Conservation (phyloP, 2,329 filamentous ascomycete species). For the Massarina eburnea region DNA sequence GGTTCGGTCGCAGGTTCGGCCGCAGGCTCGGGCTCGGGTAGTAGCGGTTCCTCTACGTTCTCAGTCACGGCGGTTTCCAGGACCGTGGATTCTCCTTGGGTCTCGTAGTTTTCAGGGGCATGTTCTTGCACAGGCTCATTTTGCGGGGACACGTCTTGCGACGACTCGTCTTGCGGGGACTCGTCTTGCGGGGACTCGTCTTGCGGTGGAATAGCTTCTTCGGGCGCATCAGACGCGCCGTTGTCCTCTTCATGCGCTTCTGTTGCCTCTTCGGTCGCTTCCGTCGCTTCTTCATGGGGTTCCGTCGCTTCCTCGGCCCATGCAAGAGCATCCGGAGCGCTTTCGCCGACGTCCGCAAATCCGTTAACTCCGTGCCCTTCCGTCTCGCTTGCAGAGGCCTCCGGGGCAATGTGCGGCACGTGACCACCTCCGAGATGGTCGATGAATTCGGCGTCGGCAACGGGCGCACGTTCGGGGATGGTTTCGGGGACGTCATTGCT, state of each 20-base stretch:
- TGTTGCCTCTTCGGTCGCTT: slow-evolving; percentile 11
- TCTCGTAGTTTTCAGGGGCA: slow-evolving; percentile 46
- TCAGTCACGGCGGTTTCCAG: slow-evolving; percentile 51
- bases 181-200: too few relatives aligned
- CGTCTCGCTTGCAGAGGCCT: slow-evolving; percentile 2
- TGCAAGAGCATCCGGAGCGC: slow-evolving; percentile 23
- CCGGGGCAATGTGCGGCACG: slow-evolving; percentile 8
- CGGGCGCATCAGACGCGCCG: slow-evolving; percentile 2
- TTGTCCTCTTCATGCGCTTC: slow-evolving; percentile 12
- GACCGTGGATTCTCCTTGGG: slow-evolving; percentile 49
- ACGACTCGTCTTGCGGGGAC: too few relatives aligned
- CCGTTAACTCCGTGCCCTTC: slow-evolving; percentile 5
- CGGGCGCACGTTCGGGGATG: slow-evolving; percentile 11
- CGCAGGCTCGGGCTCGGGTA: slow-evolving; percentile 44
- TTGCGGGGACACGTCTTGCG: too few relatives aligned
- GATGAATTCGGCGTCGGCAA: slow-evolving; percentile 40
- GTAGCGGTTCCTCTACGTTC: slow-evolving; percentile 44
- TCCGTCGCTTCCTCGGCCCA: slow-evolving; percentile 12
- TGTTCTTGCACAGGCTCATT: slow-evolving; percentile 13
- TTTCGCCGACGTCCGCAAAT: slow-evolving; percentile 15
- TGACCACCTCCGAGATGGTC: slow-evolving; percentile 26
- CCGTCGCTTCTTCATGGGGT: slow-evolving; percentile 15
- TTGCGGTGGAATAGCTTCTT: neutral
- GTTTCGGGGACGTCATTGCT: slow-evolving; percentile 5
- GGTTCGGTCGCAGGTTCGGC: slow-evolving; percentile 42